Base-by-base conservation (phyloP, 2,329 filamentous ascomycete species). In the Epichloe uncinata region DNA sequence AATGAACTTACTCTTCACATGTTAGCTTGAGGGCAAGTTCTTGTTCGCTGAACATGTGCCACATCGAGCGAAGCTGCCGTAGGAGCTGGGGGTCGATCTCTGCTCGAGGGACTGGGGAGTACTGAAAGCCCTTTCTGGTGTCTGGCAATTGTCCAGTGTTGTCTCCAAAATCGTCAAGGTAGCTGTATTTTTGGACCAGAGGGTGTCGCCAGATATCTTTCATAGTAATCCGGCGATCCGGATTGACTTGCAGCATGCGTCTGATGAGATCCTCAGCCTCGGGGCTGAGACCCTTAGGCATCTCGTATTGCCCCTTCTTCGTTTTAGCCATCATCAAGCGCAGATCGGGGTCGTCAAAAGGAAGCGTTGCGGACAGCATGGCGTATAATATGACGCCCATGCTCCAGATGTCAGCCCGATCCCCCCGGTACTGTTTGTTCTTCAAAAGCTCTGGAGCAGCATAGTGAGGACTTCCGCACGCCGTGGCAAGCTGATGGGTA, bases 381-480 rank as follows among this genome's bases (percentile, higher is more conserved):
- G 89, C 90, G 63, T 85, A 98, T 0, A 98, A 70, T 50, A 95
- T 90, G 44, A 95, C 85, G 1, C 89, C 89, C 65, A 89, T 81
- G 63, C 90, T 96, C 93, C 93, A 98, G 45, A 96, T 85, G 60
- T 98, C 93, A 7, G 88, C 87, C 60, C 82, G 83, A 48, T 88
- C 85, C 91, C 22, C 93, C 50, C 84, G 82, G 63, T 98, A 98
- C 41, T 77, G 77, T 36, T 75, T 75, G 40, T 83, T 84, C 56
- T 81, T 80, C 54, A 96, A 84, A 35, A 98, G 80, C 64, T 98
- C 93, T 0, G 93, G 93, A 0, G 93, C 90, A 16, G 91, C 91
- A 60, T 98, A 98, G 66, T 97, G 93, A 22, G 93, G 93, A 55
- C 93, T 97, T 16, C 93, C 93, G 60, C 93, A 98, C 4, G 91